Evolutionary conservation across 2,329 filamentous ascomycete genomes (phyloP).

Genomic region (Onygenales sp.): DNA sequence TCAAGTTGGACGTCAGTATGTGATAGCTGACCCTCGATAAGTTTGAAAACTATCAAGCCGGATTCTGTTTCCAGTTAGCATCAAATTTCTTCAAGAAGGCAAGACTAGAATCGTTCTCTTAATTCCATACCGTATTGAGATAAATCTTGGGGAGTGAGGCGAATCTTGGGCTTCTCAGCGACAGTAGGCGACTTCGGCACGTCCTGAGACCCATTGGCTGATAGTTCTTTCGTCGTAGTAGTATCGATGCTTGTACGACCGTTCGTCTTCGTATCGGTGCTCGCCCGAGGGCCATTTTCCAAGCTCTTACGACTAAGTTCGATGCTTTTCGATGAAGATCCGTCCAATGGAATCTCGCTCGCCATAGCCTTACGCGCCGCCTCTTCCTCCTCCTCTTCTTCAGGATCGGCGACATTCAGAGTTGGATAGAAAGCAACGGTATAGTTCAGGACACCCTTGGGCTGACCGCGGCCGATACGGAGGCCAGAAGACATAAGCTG

Average conservation of each 20-base stretch:
- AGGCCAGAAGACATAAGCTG: conserved; percentile 57
- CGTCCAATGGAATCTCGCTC: conserved; percentile 9
- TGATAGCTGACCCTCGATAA: conserved; percentile 79
- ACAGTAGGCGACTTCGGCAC: conserved; percentile 30
- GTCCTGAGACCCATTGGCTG: conserved; percentile 38
- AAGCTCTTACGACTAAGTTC: conserved; percentile 4
- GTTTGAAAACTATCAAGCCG: conserved; percentile 86
- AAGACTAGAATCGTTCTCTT: background rate
- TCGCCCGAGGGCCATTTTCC: conserved; percentile 21
- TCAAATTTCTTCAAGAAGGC: background rate
- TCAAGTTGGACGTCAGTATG: conserved; percentile 70
- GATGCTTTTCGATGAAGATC: conserved; percentile 18
- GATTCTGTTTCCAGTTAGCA: conserved; percentile 53
- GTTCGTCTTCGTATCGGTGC: conserved; percentile 10
- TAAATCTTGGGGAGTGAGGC: conserved; percentile 69
- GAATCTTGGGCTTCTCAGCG: conserved; percentile 60
- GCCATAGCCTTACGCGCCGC: conserved; percentile 19
- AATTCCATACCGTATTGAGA: conserved; percentile 56
- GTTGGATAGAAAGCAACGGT: conserved; percentile 85
- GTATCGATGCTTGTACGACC: conserved; percentile 25
- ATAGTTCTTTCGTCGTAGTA: conserved; percentile 24
- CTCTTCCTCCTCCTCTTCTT: conserved; percentile 47
- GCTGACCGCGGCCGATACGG: conserved; percentile 59
- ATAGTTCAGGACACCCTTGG: conserved; percentile 75
- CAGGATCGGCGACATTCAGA: conserved; percentile 77